Percentiles rank a stretch among this genome's conserved stretches.
Conservation (phyloP, 1,284 basidiomycete genomes). For the Termitomyces sp. region DNA sequence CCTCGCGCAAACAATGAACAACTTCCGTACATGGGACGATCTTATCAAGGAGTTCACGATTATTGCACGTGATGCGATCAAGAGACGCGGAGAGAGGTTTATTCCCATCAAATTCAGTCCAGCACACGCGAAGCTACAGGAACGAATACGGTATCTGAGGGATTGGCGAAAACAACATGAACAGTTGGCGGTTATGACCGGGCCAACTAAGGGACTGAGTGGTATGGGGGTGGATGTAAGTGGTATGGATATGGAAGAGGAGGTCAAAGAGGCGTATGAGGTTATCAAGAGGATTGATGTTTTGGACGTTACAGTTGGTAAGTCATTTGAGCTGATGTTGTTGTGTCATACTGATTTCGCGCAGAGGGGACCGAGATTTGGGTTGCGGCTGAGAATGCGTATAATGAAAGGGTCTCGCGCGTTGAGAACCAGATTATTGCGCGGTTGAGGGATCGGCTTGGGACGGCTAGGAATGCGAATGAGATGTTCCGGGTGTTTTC, state of each 20-base stretch:
- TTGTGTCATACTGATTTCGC: slow-evolving; percentile 6
- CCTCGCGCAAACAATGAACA: slow-evolving; percentile 70
- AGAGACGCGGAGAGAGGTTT: slow-evolving; percentile 90
- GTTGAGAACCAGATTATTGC: slow-evolving; percentile 99
- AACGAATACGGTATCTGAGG: slow-evolving; percentile 81
- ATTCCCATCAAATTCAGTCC: slow-evolving; percentile 95
- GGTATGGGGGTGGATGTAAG: slow-evolving; percentile 69
- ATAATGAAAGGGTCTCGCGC: slow-evolving; percentile 94
- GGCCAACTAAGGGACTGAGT: slow-evolving; percentile 83
- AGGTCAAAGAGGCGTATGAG: slow-evolving; percentile 93
- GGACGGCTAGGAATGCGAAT: slow-evolving; percentile 95
- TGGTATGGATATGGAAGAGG: slow-evolving; percentile 95
- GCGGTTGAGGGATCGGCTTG: slow-evolving; percentile 83
- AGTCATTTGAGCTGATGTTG: slow-evolving; percentile 21
- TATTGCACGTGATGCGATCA: slow-evolving; percentile 90
- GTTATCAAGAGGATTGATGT: slow-evolving; percentile 95
- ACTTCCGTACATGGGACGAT: slow-evolving; percentile 96
- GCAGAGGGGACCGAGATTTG: slow-evolving; percentile 97
- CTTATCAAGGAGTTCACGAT: slow-evolving; percentile 98
- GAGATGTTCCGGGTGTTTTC: slow-evolving; percentile 99
- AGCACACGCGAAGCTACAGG: slow-evolving; percentile 89
- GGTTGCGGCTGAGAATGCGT: slow-evolving; percentile 94
- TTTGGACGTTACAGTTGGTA: slow-evolving; percentile 85
- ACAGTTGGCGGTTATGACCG: slow-evolving; percentile 96
- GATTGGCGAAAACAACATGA: slow-evolving; percentile 98